Percentiles rank a stretch among this genome's conserved stretches.
Evolutionary conservation across 2,329 filamentous ascomycete species (phyloP).

Genomic region (Hypoxylon sp.): DNA sequence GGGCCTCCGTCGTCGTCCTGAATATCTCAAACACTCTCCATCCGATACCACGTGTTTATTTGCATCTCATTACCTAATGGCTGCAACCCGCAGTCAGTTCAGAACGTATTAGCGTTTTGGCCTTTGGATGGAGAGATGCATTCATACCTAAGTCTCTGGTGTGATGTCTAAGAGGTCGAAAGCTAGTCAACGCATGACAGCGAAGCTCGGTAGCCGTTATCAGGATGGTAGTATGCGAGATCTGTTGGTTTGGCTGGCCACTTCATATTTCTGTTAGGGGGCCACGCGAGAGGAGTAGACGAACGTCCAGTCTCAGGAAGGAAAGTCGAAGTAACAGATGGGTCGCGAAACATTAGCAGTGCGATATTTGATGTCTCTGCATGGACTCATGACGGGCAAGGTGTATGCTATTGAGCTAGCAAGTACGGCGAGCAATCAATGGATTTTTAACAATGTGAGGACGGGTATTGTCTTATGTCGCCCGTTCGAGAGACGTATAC

Average conservation of each 20-base stretch:
- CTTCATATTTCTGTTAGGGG: constrained; percentile 18
- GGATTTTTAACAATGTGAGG: constrained; percentile 11
- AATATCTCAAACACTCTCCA: constrained; percentile 3
- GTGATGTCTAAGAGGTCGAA: constrained; percentile 13
- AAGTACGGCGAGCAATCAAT: constrained; percentile 26
- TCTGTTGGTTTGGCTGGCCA: constrained; percentile 16
- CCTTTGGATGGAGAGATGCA: constrained; percentile 2
- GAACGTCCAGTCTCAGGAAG: constrained; percentile 8
- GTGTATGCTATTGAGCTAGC: constrained; percentile 27
- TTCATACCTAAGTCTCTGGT: constrained; percentile 7
- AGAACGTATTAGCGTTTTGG: constrained; percentile 7
- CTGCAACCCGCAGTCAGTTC: background rate
- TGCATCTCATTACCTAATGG: background rate
- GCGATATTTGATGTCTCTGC: constrained; percentile 11
- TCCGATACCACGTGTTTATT: background rate
- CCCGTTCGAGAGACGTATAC: background rate
- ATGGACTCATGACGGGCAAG: constrained; percentile 28
- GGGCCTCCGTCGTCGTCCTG: constrained; percentile 24
- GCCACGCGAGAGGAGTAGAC: constrained; percentile 25
- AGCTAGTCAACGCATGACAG: background rate
- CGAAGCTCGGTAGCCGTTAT: background rate
- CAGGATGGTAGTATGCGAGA: constrained; percentile 2
- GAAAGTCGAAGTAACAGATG: background rate
- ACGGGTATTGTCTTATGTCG: background rate
- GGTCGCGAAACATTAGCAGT: constrained; percentile 7